Percentiles rank a stretch among this genome's conserved stretches.
These are phyloP conservation scores for Solanum aculeatissimum DNA, from an alignment of 305 asterid species.

Conservation along the genomic window DNA sequence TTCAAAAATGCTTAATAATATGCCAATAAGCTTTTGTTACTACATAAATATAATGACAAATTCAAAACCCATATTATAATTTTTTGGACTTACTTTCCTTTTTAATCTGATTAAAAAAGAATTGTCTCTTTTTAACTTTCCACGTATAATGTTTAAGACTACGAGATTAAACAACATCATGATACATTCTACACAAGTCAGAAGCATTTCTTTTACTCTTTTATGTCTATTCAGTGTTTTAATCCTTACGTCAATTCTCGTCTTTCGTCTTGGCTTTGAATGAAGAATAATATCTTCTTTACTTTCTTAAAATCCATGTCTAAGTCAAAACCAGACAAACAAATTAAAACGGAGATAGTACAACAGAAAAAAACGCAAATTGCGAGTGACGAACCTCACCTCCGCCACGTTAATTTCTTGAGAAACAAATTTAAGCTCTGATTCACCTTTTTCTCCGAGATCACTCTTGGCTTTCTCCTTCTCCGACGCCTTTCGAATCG, in stretches of 20 bases:
- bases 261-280: too few species aligned
- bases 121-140: too few species aligned
- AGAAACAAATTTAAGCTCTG: conserved; percentile 11
- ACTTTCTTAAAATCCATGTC: neutral
- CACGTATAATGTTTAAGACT: neutral
- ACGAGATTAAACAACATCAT: neutral
- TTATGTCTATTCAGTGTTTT: too few species aligned
- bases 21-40: neutral
- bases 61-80: neutral
- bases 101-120: too few species aligned
- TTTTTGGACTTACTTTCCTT: too few species aligned
- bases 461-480: conserved; percentile 6
- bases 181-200: neutral
- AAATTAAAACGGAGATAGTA: neutral
- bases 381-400: conserved; percentile 67
- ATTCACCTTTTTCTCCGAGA: conserved; percentile 10
- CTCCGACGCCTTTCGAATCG: conserved; percentile 13
- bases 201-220: too few species aligned
- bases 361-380: neutral
- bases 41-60: neutral
- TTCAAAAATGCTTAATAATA: neutral
- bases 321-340: neutral
- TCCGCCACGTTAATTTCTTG: conserved; percentile 51
- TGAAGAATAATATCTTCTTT: too few species aligned
- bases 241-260: too few species aligned